Evolutionary conservation across 108 stramenopile genomes (phyloP), one percentile per base, ranked within the genome.

Genomic region (Nitzschia putrida): DNA sequence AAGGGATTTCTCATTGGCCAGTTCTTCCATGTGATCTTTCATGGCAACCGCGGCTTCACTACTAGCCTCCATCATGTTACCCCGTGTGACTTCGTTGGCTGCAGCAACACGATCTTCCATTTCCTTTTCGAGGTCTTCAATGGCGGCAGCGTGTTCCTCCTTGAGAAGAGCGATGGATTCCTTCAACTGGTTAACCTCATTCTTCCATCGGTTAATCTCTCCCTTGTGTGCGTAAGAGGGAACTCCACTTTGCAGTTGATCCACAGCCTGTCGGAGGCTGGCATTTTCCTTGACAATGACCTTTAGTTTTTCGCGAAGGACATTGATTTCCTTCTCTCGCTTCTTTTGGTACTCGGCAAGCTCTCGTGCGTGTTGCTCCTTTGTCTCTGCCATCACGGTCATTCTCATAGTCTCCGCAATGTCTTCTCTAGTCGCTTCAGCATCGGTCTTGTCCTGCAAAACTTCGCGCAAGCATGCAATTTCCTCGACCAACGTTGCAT

Each of bases 301-400:
- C 51, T 73, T 51, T 41, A 82, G 68, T 50, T 84, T 58, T 49
- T 77, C 76, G 1, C 79, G 80, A 12, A 74, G 57, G 11, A 50
- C 50, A 24, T 39, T 71, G 13, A 72, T 60, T 23, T 67, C 80
- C 14, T 73, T 43, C 42, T 72, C 68, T 41, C 71, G 64, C 40
- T 63, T 53, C 34, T 56, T 56, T 2, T 56, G 16, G 22, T 16
- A 2, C 13, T 56, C 55, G 3, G 25, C 22, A 13, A 20, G 18
- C 13, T 56, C 55, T 16, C 6, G 47, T 49, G 14, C 47, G 3
- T 18, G 47, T 49, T 49, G 47, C 25, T 52, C 69, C 18, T 76
- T 72, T 26, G 61, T 61, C 45, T 80, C 74, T 11, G 61, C 50
- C n/a, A 70, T 57, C 13, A 64, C 29, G 8, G 63, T 44, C 20